Conservation (phyloP, 2,329 filamentous ascomycete genomes). For the Aspergillus melleus region DNA sequence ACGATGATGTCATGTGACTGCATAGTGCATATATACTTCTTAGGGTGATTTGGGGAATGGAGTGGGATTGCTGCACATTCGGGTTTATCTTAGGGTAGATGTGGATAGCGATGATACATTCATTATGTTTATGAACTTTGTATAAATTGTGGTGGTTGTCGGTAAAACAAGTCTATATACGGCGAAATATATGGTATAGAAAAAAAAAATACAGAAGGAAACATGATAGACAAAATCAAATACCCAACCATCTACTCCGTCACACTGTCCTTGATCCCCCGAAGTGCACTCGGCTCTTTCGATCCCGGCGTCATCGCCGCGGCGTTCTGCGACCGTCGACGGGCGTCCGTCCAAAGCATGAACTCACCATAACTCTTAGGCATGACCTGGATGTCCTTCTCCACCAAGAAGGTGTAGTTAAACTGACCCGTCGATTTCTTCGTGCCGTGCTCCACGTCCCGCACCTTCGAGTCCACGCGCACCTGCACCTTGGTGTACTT, state of each 20-base stretch:
- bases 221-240: not conserved
- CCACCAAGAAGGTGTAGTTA: conserved; percentile 71
- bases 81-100: too few relatives aligned
- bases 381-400: conserved; percentile 65
- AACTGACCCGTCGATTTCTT: conserved; percentile 71
- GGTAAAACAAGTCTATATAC: not conserved
- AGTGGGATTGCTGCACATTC: too few relatives aligned
- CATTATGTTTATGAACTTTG: not conserved
- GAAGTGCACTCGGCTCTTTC: conserved; percentile 35
- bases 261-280: conserved; percentile 38
- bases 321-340: conserved; percentile 56
- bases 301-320: conserved; percentile 41
- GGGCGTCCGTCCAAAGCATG: conserved; percentile 65
- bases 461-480: conserved; percentile 69
- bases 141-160: not conserved
- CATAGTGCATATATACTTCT: not conserved
- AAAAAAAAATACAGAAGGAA: not conserved
- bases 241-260: conserved; percentile 33
- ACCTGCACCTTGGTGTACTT: conserved; percentile 67
- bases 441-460: conserved; percentile 69
- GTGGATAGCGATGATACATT: too few relatives aligned
- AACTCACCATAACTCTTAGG: conserved; percentile 64
- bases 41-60: not conserved
- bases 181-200: not conserved
- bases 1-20: conserved; percentile 13